Evolutionary conservation across 495 filamentous ascomycete genomes (phyloP).

Genomic region (Trypethelium eluteriae): DNA sequence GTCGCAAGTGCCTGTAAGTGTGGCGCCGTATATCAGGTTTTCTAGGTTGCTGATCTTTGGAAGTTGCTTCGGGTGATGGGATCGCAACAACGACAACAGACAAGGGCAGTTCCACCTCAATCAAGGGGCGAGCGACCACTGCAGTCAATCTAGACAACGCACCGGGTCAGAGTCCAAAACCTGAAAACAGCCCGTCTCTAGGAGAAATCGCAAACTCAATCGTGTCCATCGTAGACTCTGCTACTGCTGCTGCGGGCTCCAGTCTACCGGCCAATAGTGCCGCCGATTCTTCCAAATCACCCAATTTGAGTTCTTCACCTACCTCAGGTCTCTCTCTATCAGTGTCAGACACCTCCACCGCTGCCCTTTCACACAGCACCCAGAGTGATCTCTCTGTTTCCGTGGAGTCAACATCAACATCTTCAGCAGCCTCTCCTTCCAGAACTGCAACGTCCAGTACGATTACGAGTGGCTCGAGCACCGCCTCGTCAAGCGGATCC

Average conservation of each 20-base stretch:
- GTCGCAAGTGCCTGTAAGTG: constrained; percentile 1
- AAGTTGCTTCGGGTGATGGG: neutral
- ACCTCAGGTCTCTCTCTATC: neutral
- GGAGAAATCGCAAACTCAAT: too few species aligned
- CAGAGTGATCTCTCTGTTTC: too few species aligned
- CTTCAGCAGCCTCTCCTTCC: neutral
- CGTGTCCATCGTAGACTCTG: too few species aligned
- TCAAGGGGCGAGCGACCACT: neutral
- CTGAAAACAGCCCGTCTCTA: too few species aligned
- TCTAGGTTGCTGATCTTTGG: neutral
- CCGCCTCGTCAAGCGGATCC: neutral
- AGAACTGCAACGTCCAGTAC: neutral
- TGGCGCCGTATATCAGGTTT: neutral
- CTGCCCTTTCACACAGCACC: too few species aligned
- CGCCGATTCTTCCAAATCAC: too few species aligned
- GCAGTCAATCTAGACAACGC: neutral
- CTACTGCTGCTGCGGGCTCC: too few species aligned
- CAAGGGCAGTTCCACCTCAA: neutral
- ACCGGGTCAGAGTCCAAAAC: neutral
- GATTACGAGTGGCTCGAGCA: neutral
- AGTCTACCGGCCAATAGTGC: too few species aligned
- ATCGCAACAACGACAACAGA: neutral
- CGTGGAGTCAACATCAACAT: too few species aligned
- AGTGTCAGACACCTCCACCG: neutral
- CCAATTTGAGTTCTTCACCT: neutral